Evolutionary conservation across 371 early-diverging fungal species (phyloP).

Genomic region (Entomophthora muscae): DNA sequence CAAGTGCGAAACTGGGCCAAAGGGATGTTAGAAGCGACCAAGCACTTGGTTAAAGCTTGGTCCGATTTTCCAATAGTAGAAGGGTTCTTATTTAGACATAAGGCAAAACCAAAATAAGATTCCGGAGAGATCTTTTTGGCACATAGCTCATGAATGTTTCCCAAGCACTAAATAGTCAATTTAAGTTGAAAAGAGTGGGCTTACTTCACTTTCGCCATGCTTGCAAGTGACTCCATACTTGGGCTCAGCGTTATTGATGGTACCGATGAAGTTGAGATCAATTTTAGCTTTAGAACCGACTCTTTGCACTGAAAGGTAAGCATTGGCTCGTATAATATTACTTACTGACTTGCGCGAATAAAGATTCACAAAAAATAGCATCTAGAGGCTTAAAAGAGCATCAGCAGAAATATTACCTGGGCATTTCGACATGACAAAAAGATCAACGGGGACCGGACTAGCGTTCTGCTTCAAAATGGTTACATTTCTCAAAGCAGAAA

Average conservation of each 20-base stretch:
- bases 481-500: too few species aligned
- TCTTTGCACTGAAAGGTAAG: background rate
- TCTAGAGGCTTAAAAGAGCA: background rate
- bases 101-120: background rate
- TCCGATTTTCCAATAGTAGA: background rate
- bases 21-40: background rate
- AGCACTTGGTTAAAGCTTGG: background rate
- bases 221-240: background rate
- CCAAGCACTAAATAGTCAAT: background rate
- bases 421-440: conserved; percentile 8
- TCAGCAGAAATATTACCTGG: background rate
- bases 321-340: background rate
- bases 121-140: background rate
- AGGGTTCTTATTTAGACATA: background rate
- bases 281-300: background rate
- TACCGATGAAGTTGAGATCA: background rate
- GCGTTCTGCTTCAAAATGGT: too few species aligned
- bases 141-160: conserved; percentile 6
- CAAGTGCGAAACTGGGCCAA: background rate
- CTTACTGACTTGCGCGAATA: background rate
- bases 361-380: conserved; percentile 3
- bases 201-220: conserved; percentile 1
- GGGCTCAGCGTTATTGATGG: background rate
- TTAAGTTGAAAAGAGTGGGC: background rate
- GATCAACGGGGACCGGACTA: conserved; percentile 6